Base-by-base conservation (phyloP, 257 asterid species). In the Solanum tacnaense region DNA sequence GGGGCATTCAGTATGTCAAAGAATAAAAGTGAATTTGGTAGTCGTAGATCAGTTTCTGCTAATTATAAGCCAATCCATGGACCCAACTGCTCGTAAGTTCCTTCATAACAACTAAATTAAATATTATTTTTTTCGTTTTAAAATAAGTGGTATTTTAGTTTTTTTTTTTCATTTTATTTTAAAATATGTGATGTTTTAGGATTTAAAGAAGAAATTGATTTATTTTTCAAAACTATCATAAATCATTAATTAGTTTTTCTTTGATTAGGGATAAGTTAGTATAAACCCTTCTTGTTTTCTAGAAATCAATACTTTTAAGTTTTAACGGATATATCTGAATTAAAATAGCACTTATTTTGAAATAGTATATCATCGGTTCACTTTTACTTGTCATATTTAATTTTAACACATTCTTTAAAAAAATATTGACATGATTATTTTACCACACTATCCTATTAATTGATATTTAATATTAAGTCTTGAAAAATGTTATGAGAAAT, bases 11-110 rank as follows among this genome's bases (percentile, higher is more conserved):
- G 89, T 75, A 86, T 94, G 49, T 75, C 90, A n/a, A 92, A 90
- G 92, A 92, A 34, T 87, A 92, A 89, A 85, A 89, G 89, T 84
- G 95, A 94, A 18, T 89, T 84, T 34, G 86, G 89, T 52, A 91
- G 89, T 58, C 93, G 91, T 41, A 92, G 88, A 58, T 23, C 91
- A 20, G 36, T 85, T 27, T 86, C 75, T 88, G 92, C 93, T 58
- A 90, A 93, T 60, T 91, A 89, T 88, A 92, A 88, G 94, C 93
- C 95, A 8, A 88, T 89, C 32, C 93, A 90, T 79, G 91, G 93
- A 71, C 98, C 98, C 0, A 92, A 81, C 18, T 96, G 98, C 94
- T 92, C 98, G 99, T 95, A 90, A 95, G 99, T 91, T 82, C 29
- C 6, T 49, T 9, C 68, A 1, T 68, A 16, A 65, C 32, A 65